phyloP scores from a whole-genome alignment of 2,329 filamentous ascomycete genomes.

The Trichoderma breve region DNA sequence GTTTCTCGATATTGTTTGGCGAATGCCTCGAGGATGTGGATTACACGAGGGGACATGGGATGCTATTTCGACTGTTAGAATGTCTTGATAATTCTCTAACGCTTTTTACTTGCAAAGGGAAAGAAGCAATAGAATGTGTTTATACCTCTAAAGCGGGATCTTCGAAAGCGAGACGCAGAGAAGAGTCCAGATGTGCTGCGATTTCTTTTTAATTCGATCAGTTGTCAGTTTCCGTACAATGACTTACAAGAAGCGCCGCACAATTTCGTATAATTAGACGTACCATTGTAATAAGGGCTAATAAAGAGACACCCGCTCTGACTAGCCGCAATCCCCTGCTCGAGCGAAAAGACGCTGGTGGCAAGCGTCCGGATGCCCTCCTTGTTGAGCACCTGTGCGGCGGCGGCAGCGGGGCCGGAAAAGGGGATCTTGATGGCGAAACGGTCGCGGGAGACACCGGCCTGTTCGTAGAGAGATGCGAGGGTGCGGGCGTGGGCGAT shows the following conservation, averaged over 20 bases:
- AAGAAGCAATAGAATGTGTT: background rate
- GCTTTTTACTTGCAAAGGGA: background rate
- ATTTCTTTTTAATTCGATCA: slow-evolving; percentile 19
- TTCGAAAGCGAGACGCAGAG: slow-evolving; percentile 11
- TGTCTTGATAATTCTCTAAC: background rate
- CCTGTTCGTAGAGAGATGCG: slow-evolving; percentile 23
- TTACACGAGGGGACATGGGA: slow-evolving; percentile 24
- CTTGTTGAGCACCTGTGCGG: slow-evolving; percentile 21
- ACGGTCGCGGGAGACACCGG: slow-evolving; percentile 23
- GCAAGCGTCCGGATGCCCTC: slow-evolving; percentile 28
- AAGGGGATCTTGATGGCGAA: slow-evolving; percentile 28
- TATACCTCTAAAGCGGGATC: slow-evolving; percentile 24
- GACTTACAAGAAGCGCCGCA: background rate
- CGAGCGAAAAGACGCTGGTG: slow-evolving; percentile 26
- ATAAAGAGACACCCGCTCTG: slow-evolving; percentile 27
- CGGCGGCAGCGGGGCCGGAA: slow-evolving; percentile 24
- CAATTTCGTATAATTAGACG: background rate
- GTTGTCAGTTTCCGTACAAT: background rate
- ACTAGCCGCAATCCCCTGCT: slow-evolving; percentile 28
- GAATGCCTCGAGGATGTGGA: slow-evolving; percentile 24
- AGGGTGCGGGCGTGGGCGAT: slow-evolving; percentile 25
- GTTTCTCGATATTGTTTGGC: slow-evolving; percentile 20
- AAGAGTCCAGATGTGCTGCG: slow-evolving; percentile 23
- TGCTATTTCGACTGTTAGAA: slow-evolving; percentile 10
- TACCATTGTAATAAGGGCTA: slow-evolving; percentile 28